Evolutionary conservation across 2,329 filamentous ascomycete species (phyloP).

Genomic region (Aspergillus phoenicis): DNA sequence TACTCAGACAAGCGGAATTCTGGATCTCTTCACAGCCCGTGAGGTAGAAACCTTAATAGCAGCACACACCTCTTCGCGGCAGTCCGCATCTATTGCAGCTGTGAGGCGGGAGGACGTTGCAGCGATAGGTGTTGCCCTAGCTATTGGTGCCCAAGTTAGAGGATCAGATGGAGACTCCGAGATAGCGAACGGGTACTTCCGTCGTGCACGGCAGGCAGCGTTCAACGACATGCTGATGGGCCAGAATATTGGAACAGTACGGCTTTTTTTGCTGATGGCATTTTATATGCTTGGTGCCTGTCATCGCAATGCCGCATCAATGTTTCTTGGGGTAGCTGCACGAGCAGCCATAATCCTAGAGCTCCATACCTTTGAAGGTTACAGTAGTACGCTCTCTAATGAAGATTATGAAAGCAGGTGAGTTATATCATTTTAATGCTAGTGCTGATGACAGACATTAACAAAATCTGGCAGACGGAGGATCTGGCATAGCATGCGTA

Average conservation of each 20-base stretch:
- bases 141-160: slow-evolving; percentile 7
- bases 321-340: slow-evolving; percentile 9
- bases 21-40: not conserved
- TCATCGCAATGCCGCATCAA: slow-evolving; percentile 13
- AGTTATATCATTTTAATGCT: no score
- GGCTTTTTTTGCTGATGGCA: slow-evolving; percentile 9
- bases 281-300: slow-evolving; percentile 16
- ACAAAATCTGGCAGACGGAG: not conserved
- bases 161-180: not conserved
- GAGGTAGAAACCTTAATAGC: not conserved
- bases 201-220: not conserved
- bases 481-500: not conserved
- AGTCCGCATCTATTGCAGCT: no score
- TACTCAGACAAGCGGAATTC: not conserved
- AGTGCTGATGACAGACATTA: no score
- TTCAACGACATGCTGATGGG: slow-evolving; percentile 2
- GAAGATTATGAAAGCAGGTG: no score
- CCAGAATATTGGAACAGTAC: not conserved
- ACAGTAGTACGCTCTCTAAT: no score
- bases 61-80: no score
- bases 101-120: not conserved
- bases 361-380: not conserved
- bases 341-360: slow-evolving; percentile 8
- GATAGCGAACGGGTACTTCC: not conserved
- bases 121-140: not conserved